Base-by-base conservation (phyloP, 345 rosid species). In the Nephelium lappaceum region DNA sequence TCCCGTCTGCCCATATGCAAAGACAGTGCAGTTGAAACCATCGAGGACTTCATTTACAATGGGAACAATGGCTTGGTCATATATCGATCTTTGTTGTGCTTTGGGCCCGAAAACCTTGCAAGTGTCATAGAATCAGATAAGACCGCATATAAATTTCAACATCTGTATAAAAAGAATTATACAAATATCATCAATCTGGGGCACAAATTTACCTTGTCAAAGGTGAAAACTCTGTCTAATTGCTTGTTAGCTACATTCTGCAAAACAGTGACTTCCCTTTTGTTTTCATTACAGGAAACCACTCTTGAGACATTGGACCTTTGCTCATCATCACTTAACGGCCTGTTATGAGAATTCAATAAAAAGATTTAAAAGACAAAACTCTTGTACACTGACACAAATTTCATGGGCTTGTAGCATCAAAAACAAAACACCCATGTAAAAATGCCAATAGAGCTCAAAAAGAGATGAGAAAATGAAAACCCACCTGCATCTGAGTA, bases 1-100 rank as follows among this genome's bases (percentile, higher is more conserved):
- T 66, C 96, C 97, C 1, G 97, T 95, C 83, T 95, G 99, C 27
- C 99, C 98, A 82, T 93, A 95, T 0, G 98, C 99, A 68, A 95
- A 95, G 63, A 95, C 94, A 39, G 98, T 95, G 80, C 97, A 95
- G 79, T 95, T 95, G 86, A 91, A 95, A 77, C 98, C 97, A 6
- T 93, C 99, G 49, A 95, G 91, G 68, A 95, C 97, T 82, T 95
- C 98, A 84, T 90, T 88, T 55, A 95, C 99, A 72, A 95, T 86
- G 0, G 99, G 98, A 1, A 81, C 84, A 86, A 92, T 86, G 3
- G 97, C 93, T 88, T 93, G 99, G 57, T 92, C 99, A 78, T 92
- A 93, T 49, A 95, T 93, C n/a, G 98, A 86, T 71, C 99, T 81
- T 85, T 93, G 99, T 27, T 92, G 99, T 19, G 97, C 86, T 79